These are phyloP conservation scores for Erigeron canadensis DNA, from an alignment of 129 eudicot species.

Conservation along the genomic window DNA sequence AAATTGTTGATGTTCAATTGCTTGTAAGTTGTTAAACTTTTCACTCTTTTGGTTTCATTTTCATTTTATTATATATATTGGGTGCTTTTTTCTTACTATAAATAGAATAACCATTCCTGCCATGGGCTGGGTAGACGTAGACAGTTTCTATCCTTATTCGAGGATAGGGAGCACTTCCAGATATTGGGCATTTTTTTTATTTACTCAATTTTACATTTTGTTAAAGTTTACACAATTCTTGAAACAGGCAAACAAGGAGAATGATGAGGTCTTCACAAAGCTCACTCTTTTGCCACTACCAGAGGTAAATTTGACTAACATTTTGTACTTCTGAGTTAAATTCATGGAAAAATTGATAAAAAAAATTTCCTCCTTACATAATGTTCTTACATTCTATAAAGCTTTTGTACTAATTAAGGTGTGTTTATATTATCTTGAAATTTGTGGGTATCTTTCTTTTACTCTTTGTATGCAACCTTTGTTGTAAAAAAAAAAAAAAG, in stretches of 20 bases:
- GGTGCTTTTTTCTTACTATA: neutral
- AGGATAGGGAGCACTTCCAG: no score
- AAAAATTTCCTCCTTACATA: conserved; percentile 10
- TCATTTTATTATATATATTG: neutral
- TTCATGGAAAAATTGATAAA: neutral
- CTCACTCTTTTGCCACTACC: conserved; percentile 73
- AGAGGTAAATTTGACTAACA: conserved; percentile 49
- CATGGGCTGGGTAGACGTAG: no score
- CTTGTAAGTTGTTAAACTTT: conserved; percentile 50
- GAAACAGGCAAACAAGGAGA: conserved; percentile 82
- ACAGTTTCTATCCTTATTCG: no score
- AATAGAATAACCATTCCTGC: no score
- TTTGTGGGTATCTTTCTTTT: conserved; percentile 5
- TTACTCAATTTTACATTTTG: conserved; percentile 6
- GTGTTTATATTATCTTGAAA: conserved; percentile 22
- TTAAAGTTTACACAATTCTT: conserved; percentile 17
- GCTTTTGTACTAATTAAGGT: conserved; percentile 15
- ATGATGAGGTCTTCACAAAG: conserved; percentile 86
- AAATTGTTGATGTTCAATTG: conserved; percentile 72
- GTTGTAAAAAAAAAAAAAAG: neutral
- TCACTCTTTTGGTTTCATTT: no score
- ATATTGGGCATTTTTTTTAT: conserved; percentile 9
- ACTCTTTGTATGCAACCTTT: conserved; percentile 2
- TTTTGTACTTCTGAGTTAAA: conserved; percentile 7
- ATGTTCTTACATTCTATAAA: conserved; percentile 20